These are phyloP conservation scores for Coniella lustricola DNA, from an alignment of 2,329 filamentous ascomycete genomes.

Conservation along the genomic window DNA sequence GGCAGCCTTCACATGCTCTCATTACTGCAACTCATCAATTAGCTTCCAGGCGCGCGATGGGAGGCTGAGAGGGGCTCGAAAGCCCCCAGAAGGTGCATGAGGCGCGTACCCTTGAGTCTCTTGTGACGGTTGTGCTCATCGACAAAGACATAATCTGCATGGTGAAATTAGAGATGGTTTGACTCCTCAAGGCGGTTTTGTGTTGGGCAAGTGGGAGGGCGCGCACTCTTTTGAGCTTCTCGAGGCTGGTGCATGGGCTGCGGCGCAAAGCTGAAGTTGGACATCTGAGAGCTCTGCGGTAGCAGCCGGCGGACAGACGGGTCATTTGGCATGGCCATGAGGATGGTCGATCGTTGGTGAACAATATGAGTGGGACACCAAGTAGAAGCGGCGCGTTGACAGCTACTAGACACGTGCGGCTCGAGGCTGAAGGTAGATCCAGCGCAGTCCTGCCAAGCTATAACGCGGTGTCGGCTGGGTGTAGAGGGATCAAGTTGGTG, in stretches of 20 bases:
- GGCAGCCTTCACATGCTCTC: constrained; percentile 93
- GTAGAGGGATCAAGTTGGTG: background rate
- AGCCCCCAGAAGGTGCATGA: background rate
- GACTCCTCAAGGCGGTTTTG: background rate
- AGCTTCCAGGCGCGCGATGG: background rate
- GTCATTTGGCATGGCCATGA: constrained; percentile 52
- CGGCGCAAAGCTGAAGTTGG: constrained; percentile 70
- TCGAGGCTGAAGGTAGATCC: background rate
- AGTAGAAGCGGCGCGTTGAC: background rate
- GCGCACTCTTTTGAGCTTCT: constrained; percentile 79
- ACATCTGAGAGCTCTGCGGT: constrained; percentile 63
- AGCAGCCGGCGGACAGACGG: constrained; percentile 54
- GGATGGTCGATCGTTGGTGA: constrained; percentile 8
- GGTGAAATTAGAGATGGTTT: constrained; percentile 24
- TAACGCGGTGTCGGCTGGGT: background rate
- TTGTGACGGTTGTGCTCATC: constrained; percentile 99
- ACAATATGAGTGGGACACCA: background rate
- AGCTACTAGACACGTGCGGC: background rate
- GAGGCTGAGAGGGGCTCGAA: background rate
- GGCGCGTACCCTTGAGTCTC: constrained; percentile 71
- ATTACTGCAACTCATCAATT: constrained; percentile 57
- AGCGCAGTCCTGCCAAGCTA: no score
- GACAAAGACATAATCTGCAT: constrained; percentile 92
- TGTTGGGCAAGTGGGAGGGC: constrained; percentile 23
- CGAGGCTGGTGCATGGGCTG: constrained; percentile 52